A percentile compares a stretch with the other conserved stretches of the same genome.
Evolutionary conservation across 2,329 filamentous ascomycete species (phyloP).

Genomic region (Neonectria hederae): DNA sequence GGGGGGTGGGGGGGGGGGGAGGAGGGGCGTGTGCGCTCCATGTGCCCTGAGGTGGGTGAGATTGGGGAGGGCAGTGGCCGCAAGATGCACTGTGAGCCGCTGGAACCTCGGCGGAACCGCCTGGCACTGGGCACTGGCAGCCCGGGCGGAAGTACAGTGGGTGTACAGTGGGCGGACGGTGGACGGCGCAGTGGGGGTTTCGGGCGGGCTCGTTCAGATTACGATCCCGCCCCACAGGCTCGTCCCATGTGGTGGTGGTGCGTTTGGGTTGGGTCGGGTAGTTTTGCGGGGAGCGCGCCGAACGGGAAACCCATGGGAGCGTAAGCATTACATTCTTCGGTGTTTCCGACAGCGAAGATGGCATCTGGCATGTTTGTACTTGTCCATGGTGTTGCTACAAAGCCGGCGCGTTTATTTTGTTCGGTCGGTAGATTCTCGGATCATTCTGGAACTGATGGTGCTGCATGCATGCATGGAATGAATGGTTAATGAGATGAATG

Average conservation of each 20-base stretch:
- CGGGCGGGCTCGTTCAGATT: background rate
- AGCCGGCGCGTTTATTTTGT: background rate
- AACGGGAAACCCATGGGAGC: background rate
- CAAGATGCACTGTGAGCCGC: slow-evolving; percentile 19
- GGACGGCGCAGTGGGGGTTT: slow-evolving; percentile 3
- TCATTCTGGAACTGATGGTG: background rate
- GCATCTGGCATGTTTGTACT: background rate
- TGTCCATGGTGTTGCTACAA: no score
- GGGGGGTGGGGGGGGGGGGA: no score
- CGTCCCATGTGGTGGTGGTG: slow-evolving; percentile 13
- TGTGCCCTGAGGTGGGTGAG: background rate
- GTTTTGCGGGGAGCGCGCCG: slow-evolving; percentile 11
- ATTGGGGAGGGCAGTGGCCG: background rate
- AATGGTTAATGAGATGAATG: background rate
- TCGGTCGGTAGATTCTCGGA: background rate
- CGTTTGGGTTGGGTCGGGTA: background rate
- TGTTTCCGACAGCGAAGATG: background rate
- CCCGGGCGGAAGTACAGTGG: no score
- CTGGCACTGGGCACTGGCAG: no score
- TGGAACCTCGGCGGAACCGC: slow-evolving; percentile 16
- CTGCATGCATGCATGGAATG: background rate
- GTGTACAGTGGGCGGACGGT: slow-evolving; percentile 8
- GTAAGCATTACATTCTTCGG: background rate
- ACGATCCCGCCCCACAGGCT: slow-evolving; percentile 12
- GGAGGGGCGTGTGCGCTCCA: background rate